Percentiles rank a stretch among this genome's conserved stretches.
Evolutionary conservation across 129 eudicot species (phyloP).

Genomic region (Erigeron canadensis): DNA sequence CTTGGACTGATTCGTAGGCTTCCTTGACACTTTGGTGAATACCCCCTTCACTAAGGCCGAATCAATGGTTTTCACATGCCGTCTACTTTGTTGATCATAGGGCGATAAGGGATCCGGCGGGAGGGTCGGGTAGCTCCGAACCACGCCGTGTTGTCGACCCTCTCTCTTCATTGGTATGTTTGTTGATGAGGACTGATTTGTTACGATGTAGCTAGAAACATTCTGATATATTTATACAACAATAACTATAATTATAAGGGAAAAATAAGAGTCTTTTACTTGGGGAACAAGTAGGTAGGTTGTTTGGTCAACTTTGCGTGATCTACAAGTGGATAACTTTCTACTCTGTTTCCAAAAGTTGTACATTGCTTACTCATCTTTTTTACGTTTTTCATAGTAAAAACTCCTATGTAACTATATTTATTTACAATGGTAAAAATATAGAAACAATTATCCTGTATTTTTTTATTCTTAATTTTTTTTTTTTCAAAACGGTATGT

Average conservation of each 20-base stretch:
- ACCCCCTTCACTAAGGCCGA: conserved; percentile 54
- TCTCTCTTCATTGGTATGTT: conserved; percentile 41
- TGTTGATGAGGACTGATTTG: conserved; percentile 5
- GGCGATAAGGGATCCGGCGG: not conserved
- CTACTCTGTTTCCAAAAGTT: not conserved
- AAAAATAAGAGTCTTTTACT: no score
- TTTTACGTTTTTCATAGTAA: no score
- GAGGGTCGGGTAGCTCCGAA: conserved; percentile 34
- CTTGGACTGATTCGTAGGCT: conserved; percentile 82
- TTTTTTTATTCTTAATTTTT: no score
- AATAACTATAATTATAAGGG: no score
- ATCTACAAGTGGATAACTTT: conserved; percentile 2
- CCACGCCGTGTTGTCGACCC: conserved; percentile 51
- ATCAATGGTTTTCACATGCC: conserved; percentile 27
- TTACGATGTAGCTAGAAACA: not conserved
- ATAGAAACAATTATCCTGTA: no score
- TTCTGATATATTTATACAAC: not conserved
- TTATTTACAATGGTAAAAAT: no score
- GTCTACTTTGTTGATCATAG: conserved; percentile 4
- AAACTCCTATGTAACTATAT: no score
- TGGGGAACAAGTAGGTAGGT: conserved; percentile 33
- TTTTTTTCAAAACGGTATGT: no score
- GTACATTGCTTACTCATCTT: not conserved
- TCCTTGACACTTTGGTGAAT: conserved; percentile 47
- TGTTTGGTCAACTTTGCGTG: conserved; percentile 33